These are phyloP conservation scores for Penicillium sp. DNA, from an alignment of 2,329 filamentous ascomycete species.

Conservation along the genomic window DNA sequence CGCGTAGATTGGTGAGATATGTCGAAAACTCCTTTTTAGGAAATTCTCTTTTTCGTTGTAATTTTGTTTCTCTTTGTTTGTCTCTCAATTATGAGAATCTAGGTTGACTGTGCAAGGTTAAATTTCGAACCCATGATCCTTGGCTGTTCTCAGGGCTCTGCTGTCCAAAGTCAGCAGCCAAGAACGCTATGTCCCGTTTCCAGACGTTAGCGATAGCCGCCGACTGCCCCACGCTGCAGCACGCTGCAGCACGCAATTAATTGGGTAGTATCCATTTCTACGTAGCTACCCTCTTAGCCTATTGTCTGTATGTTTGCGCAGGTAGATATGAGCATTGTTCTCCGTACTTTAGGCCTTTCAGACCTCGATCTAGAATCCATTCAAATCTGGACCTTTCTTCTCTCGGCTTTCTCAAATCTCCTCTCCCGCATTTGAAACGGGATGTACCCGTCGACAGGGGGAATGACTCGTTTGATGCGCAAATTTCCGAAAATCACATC, in stretches of 20 bases:
- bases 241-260: constrained; percentile 3
- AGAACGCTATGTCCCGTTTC: constrained; percentile 8
- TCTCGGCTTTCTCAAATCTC: not conserved
- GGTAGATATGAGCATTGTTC: not conserved
- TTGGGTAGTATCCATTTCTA: not conserved
- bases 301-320: not conserved
- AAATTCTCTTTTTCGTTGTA: not conserved
- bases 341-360: not conserved
- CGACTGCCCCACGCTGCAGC: constrained; percentile 3
- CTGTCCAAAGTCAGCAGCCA: not conserved
- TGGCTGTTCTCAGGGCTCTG: not conserved
- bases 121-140: constrained; percentile 1
- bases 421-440: constrained; percentile 1
- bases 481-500: not conserved
- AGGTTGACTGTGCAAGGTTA: not conserved
- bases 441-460: not conserved
- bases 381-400: not conserved
- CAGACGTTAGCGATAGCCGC: constrained; percentile 14
- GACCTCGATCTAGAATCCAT: not conserved
- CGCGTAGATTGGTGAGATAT: constrained; percentile 9
- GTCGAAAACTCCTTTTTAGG: constrained; percentile 1
- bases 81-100: not conserved
- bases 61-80: not conserved
- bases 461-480: not conserved
- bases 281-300: not conserved